These are phyloP conservation scores for Xylariaceae sp. DNA, from an alignment of 2,329 filamentous ascomycete species.

Conservation along the genomic window DNA sequence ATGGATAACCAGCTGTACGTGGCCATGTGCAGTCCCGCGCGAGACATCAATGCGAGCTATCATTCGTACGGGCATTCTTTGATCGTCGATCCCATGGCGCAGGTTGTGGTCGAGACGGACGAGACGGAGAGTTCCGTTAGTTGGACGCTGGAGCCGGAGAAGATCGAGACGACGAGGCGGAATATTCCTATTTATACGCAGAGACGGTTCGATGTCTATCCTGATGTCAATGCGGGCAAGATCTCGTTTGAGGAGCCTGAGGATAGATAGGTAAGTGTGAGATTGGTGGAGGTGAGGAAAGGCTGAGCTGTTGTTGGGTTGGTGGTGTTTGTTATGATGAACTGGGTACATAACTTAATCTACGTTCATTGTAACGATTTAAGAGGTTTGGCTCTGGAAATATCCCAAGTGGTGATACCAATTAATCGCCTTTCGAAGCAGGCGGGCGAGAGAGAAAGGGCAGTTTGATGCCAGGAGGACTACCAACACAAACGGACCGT, in stretches of 20 bases:
- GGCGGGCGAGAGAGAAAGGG: too few relatives aligned
- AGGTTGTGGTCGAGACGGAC: constrained; percentile 73
- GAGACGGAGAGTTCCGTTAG: constrained; percentile 74
- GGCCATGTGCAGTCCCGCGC: constrained; percentile 83
- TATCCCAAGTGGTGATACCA: too few relatives aligned
- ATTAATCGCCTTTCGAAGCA: too few relatives aligned
- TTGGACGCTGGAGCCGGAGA: constrained; percentile 63
- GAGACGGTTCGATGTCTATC: constrained; percentile 91
- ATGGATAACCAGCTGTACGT: constrained; percentile 95
- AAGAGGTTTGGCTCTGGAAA: too few relatives aligned
- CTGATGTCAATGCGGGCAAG: constrained; percentile 71
- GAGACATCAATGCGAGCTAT: constrained; percentile 73
- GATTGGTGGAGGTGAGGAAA: too few relatives aligned
- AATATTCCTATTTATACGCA: constrained; percentile 82
- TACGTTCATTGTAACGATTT: too few relatives aligned
- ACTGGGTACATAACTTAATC: too few relatives aligned
- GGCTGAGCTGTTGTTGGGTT: too few relatives aligned
- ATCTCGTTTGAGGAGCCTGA: constrained; percentile 33
- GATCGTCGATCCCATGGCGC: constrained; percentile 81
- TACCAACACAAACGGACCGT: too few relatives aligned
- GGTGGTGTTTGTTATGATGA: too few relatives aligned
- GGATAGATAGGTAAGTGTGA: too few relatives aligned
- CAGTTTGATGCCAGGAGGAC: too few relatives aligned
- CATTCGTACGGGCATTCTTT: constrained; percentile 91
- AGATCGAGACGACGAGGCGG: constrained; percentile 71